These are phyloP conservation scores for Boletus reticuloceps DNA, from an alignment of 768 basidiomycete species.

Conservation along the genomic window DNA sequence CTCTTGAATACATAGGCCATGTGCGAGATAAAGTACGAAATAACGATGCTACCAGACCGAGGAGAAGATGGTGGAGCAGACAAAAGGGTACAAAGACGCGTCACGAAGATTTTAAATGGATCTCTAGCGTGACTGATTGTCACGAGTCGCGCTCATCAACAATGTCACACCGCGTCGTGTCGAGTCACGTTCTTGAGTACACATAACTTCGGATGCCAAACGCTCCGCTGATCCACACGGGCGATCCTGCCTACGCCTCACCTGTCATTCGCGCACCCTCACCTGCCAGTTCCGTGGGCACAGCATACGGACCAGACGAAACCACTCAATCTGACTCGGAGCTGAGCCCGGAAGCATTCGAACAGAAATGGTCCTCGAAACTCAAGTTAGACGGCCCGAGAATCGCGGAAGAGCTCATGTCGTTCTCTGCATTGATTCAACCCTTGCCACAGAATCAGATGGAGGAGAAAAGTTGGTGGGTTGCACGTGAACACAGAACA, in stretches of 20 bases:
- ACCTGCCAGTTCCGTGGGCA: slow-evolving; percentile 46
- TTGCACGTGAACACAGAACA: not conserved
- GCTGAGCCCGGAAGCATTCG: slow-evolving; percentile 38
- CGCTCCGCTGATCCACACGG: slow-evolving; percentile 29
- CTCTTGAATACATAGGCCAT: slow-evolving; percentile 59
- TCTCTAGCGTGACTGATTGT: slow-evolving; percentile 26
- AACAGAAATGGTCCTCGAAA: slow-evolving; percentile 32
- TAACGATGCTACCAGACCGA: not conserved
- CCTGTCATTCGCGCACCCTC: slow-evolving; percentile 46
- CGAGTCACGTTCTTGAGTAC: not conserved
- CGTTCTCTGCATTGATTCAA: slow-evolving; percentile 33
- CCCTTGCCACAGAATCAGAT: slow-evolving; percentile 27
- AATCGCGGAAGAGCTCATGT: slow-evolving; percentile 37
- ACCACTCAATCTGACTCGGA: slow-evolving; percentile 41
- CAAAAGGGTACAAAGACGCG: slow-evolving; percentile 25
- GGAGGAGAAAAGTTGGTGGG: slow-evolving; percentile 41
- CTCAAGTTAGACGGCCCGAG: slow-evolving; percentile 36
- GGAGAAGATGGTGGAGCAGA: slow-evolving; percentile 24
- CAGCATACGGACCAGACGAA: slow-evolving; percentile 46
- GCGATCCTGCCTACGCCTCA: slow-evolving; percentile 41
- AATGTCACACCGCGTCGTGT: slow-evolving; percentile 31
- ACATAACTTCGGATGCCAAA: slow-evolving; percentile 19
- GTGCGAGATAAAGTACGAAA: slow-evolving; percentile 7
- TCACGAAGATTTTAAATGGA: slow-evolving; percentile 29
- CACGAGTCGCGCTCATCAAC: slow-evolving; percentile 32